Evolutionary conservation across 2,329 filamentous ascomycete genomes (phyloP).

Genomic region (Trichoderma cornu-damae): DNA sequence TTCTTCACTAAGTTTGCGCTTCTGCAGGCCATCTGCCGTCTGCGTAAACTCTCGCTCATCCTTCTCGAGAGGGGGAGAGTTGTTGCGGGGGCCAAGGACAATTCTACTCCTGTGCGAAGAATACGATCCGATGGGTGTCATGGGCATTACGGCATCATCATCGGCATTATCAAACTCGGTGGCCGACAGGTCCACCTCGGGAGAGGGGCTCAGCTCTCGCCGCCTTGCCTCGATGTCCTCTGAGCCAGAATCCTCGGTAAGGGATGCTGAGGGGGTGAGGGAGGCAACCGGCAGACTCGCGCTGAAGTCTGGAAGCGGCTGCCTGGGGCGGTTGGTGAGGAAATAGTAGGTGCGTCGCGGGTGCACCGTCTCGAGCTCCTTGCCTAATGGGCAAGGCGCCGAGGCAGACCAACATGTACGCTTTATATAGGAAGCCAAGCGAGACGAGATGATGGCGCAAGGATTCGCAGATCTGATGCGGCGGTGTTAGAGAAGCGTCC

Average conservation of each 20-base stretch:
- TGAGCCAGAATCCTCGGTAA: slow-evolving; percentile 46
- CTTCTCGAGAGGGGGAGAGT: slow-evolving; percentile 83
- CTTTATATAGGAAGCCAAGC: slow-evolving; percentile 84
- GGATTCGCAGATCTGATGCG: slow-evolving; percentile 81
- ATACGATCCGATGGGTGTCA: slow-evolving; percentile 60
- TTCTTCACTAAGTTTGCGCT: slow-evolving; percentile 52
- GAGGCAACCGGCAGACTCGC: slow-evolving; percentile 42
- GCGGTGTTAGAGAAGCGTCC: slow-evolving; percentile 29
- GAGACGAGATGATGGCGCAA: slow-evolving; percentile 89
- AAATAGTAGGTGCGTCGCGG: slow-evolving; percentile 96
- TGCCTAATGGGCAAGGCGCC: slow-evolving; percentile 80
- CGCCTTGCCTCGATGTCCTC: slow-evolving; percentile 68
- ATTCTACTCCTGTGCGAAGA: slow-evolving; percentile 43
- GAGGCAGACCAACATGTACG: slow-evolving; percentile 73
- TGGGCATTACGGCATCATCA: slow-evolving; percentile 54
- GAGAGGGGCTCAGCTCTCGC: slow-evolving; percentile 76
- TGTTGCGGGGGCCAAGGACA: slow-evolving; percentile 52
- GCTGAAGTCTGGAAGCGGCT: slow-evolving; percentile 61
- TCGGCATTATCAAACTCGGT: slow-evolving; percentile 76
- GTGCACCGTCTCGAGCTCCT: slow-evolving; percentile 87
- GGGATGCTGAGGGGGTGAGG: slow-evolving; percentile 77
- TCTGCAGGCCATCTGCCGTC: slow-evolving; percentile 79
- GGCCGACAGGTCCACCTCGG: slow-evolving; percentile 85
- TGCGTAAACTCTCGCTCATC: slow-evolving; percentile 97
- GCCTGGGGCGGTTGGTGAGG: slow-evolving; percentile 79